Percentiles rank a stretch among this genome's conserved stretches.
Conservation (phyloP, 176 grass and related monocot genomes). For the Avena eriantha region DNA sequence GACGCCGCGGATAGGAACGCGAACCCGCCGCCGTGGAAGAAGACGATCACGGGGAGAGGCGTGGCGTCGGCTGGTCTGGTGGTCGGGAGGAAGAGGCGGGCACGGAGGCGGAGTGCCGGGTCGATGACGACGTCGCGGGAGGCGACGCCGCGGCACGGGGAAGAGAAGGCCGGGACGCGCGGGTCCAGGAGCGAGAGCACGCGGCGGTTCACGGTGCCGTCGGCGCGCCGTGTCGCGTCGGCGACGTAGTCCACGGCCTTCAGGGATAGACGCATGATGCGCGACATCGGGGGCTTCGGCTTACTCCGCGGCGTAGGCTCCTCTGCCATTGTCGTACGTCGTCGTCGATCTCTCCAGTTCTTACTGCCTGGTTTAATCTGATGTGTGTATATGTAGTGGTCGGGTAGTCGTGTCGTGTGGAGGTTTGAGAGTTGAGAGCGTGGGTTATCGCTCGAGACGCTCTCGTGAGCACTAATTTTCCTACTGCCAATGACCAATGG, state of each 20-base stretch:
- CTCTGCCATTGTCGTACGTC: not conserved
- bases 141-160: slow-evolving; percentile 54
- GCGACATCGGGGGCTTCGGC: slow-evolving; percentile 64
- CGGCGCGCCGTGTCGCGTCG: slow-evolving; percentile 55
- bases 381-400: not conserved
- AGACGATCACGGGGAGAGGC: slow-evolving; percentile 56
- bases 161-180: slow-evolving; percentile 2
- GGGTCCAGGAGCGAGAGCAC: slow-evolving; percentile 54
- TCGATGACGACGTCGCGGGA: slow-evolving; percentile 52
- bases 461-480: not conserved
- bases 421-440: not conserved
- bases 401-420: not conserved
- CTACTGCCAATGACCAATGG: not conserved
- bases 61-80: not conserved
- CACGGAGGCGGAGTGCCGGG: slow-evolving; percentile 38
- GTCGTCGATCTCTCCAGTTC: not conserved
- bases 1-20: slow-evolving; percentile 68
- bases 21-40: slow-evolving; percentile 94
- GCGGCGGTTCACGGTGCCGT: slow-evolving; percentile 76
- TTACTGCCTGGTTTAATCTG: not conserved
- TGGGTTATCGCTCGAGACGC: not conserved
- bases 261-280: slow-evolving; percentile 52
- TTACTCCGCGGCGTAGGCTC: not conserved
- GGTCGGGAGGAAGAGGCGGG: slow-evolving; percentile 62
- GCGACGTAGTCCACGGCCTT: slow-evolving; percentile 38